Evolutionary conservation across 2,329 filamentous ascomycete genomes (phyloP).

Genomic region (Aspergillus luchuensis): DNA sequence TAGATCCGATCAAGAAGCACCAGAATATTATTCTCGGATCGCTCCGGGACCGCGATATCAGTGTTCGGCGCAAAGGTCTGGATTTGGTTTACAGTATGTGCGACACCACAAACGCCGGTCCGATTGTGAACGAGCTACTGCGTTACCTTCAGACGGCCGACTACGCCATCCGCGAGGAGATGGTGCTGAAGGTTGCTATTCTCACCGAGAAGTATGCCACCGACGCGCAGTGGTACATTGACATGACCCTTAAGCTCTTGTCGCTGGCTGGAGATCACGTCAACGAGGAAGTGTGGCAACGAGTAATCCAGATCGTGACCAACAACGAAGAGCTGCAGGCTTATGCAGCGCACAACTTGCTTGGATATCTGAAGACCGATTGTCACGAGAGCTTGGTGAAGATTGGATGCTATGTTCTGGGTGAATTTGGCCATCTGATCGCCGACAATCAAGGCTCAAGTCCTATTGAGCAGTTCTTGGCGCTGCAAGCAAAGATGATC

Average conservation of each 20-base stretch:
- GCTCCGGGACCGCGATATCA: constrained; percentile 92
- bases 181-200: constrained; percentile 98
- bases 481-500: constrained; percentile 84
- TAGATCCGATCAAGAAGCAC: constrained; percentile 97
- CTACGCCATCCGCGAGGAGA: constrained; percentile 97
- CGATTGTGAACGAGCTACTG: constrained; percentile 89
- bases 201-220: constrained; percentile 98
- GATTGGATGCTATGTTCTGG: constrained; percentile 93
- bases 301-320: constrained; percentile 97
- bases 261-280: constrained; percentile 98
- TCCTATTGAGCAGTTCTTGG: constrained; percentile 95
- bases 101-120: constrained; percentile 88
- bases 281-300: constrained; percentile 98
- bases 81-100: constrained; percentile 99
- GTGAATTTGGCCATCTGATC: constrained; percentile 95
- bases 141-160: constrained; percentile 95
- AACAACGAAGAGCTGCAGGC: constrained; percentile 98
- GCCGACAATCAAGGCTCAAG: constrained; percentile 90
- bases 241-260: constrained; percentile 90
- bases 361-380: constrained; percentile 89
- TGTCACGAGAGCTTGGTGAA: constrained; percentile 98
- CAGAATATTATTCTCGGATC: constrained; percentile 95
- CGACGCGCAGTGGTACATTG: constrained; percentile 98
- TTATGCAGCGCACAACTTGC: constrained; percentile 89
- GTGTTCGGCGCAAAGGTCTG: constrained; percentile 90